Evolutionary conservation across 805 yeast species (phyloP).

Genomic region (Kuraishia ogatae): DNA sequence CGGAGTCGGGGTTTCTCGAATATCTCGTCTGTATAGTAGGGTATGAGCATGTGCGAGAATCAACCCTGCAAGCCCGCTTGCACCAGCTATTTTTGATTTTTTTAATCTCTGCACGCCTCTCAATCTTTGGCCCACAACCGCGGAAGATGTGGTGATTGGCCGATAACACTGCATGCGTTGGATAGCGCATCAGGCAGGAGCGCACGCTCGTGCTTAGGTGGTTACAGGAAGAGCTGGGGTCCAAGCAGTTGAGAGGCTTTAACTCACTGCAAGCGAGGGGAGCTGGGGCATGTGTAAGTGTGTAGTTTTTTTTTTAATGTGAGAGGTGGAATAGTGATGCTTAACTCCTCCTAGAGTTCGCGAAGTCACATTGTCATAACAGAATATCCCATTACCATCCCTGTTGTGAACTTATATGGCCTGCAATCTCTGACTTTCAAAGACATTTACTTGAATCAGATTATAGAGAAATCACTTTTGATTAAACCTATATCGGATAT

Average conservation of each 20-base stretch:
- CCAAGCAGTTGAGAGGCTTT: not conserved
- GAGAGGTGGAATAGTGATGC: no score
- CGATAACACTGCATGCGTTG: not conserved
- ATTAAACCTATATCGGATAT: no score
- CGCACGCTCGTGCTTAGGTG: not conserved
- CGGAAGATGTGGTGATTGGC: not conserved
- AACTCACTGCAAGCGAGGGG: no score
- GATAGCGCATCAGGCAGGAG: not conserved
- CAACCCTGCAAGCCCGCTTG: not conserved
- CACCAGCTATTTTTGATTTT: not conserved
- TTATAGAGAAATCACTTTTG: no score
- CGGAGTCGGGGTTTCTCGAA: not conserved
- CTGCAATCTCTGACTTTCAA: no score
- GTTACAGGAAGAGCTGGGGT: not conserved
- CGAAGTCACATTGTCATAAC: no score
- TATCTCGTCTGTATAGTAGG: not conserved
- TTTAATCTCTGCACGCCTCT: not conserved
- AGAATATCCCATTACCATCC: no score
- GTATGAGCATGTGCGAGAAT: not conserved
- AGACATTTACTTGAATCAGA: no score
- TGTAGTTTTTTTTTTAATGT: no score
- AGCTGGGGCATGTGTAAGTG: no score
- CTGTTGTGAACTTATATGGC: no score
- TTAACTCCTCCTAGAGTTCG: no score
- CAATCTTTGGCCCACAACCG: not conserved